A percentile compares a stretch with the other conserved stretches of the same genome.
Conservation (phyloP, 257 asterid species). For the Henckelia pumila region DNA sequence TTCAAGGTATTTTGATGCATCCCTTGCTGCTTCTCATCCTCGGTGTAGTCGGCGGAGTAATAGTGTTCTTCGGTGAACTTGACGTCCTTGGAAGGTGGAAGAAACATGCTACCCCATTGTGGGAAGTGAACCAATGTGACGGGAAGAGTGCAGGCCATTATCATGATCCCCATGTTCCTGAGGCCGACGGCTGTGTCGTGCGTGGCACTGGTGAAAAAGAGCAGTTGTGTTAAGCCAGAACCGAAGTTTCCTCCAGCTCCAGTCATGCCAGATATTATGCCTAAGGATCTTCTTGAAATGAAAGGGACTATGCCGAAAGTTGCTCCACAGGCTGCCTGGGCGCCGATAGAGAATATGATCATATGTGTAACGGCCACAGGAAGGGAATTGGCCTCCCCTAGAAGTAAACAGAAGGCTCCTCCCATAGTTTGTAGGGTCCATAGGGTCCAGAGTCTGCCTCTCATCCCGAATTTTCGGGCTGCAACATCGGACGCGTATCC, state of each 20-base stretch:
- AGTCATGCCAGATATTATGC: constrained; percentile 44
- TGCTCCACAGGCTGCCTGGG: constrained; percentile 62
- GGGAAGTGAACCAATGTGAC: constrained; percentile 53
- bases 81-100: constrained; percentile 36
- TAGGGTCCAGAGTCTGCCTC: constrained; percentile 55
- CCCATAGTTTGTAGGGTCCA: constrained; percentile 56
- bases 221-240: constrained; percentile 48
- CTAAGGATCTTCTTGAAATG: constrained; percentile 50
- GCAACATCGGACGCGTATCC: constrained; percentile 45
- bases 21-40: constrained; percentile 45
- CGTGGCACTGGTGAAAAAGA: no score
- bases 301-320: constrained; percentile 52
- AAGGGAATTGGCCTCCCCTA: constrained; percentile 42
- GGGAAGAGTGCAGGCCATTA: constrained; percentile 46
- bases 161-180: constrained; percentile 52
- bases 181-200: constrained; percentile 38
- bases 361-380: constrained; percentile 38
- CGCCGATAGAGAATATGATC: constrained; percentile 56
- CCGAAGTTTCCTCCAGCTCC: constrained; percentile 74
- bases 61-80: constrained; percentile 42
- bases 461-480: constrained; percentile 50
- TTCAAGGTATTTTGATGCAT: constrained; percentile 55
- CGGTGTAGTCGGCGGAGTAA: constrained; percentile 47
- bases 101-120: constrained; percentile 72
- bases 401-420: constrained; percentile 45